Evolutionary conservation across 2,329 filamentous ascomycete genomes (phyloP), one percentile per base, ranked within the genome.

Genomic region (Colletotrichum echinochloae): DNA sequence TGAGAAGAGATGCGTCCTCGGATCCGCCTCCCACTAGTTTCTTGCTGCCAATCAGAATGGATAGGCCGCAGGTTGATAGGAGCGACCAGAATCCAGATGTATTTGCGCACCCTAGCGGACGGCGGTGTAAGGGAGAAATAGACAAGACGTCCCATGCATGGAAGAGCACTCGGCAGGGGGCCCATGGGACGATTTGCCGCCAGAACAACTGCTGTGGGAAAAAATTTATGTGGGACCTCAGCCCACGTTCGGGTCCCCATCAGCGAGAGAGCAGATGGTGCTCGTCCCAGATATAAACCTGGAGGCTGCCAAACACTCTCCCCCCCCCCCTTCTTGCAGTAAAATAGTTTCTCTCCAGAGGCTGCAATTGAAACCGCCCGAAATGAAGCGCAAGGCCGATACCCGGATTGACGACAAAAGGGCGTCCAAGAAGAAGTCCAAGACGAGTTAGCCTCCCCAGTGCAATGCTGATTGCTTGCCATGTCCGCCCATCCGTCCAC

Each of bases 331-430:
- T 30, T 51, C 16, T 48, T 41, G 23, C 9, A 55, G 33, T 5
- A 6, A 39, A 18, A n/a, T 20, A 23, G 56, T n/a, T 46, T 26
- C 33, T 6, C 37, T 41, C 26, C 41, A 52, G 30, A 59, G 23
- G 51, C 48, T 46, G 28, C 12, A 9, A 51, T 59, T 60, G 39
- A 52, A 30, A 33, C 57, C 30, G n/a, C 54, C 52, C 75, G 82
- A 74, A 7, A 89, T 89, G 86, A 90, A 90, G 82, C 86, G 88
- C 82, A 90, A 90, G 79, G 87, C 88, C 71, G 84, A 85, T 56
- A 78, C 80, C 71, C 81, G 83, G 73, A 77, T 78, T 62, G 80
- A 78, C 72, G 80, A 80, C 76, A 83, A 82, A 69, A 84, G 80
- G 74, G 80, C 80, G 73, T 76, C 77, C 73, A 87, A 85, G 78